Evolutionary conservation across 2,329 filamentous ascomycete genomes (phyloP).

Genomic region (Aspergillus bombycis): DNA sequence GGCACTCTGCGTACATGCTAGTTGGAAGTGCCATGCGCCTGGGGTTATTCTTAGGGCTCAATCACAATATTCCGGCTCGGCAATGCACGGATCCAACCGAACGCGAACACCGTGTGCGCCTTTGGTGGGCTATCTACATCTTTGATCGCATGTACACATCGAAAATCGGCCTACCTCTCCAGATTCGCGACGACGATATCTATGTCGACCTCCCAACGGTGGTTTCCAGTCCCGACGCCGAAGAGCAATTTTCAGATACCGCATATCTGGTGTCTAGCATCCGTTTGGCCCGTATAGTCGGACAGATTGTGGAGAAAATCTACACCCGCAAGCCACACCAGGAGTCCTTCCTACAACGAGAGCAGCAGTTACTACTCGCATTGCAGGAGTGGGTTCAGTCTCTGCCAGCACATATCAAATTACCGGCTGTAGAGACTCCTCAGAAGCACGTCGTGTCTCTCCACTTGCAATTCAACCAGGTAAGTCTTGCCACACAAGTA

Average conservation of each 20-base stretch:
- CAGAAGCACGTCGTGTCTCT: slow-evolving; percentile 31
- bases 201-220: slow-evolving; percentile 35
- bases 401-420: slow-evolving; percentile 32
- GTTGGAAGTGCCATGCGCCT: slow-evolving; percentile 43
- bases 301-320: slow-evolving; percentile 28
- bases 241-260: slow-evolving; percentile 35
- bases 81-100: slow-evolving; percentile 36
- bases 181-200: slow-evolving; percentile 51
- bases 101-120: slow-evolving; percentile 31
- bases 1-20: slow-evolving; percentile 31
- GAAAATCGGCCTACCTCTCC: slow-evolving; percentile 50
- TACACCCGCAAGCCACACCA: slow-evolving; percentile 28
- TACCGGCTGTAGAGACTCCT: slow-evolving; percentile 20
- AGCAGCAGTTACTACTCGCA: slow-evolving; percentile 35
- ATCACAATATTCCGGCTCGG: slow-evolving; percentile 36
- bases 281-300: slow-evolving; percentile 33
- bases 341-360: slow-evolving; percentile 36
- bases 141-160: slow-evolving; percentile 48
- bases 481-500: slow-evolving; percentile 2
- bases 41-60: slow-evolving; percentile 44
- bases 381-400: slow-evolving; percentile 36
- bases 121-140: slow-evolving; percentile 39
- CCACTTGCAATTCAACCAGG: slow-evolving; percentile 40
- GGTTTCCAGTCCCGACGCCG: slow-evolving; percentile 20
- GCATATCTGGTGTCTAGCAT: slow-evolving; percentile 34